Percentiles rank a stretch among this genome's conserved stretches.
Evolutionary conservation across 208 protist species (phyloP).

Genomic region (Trichomonas vaginalis): DNA sequence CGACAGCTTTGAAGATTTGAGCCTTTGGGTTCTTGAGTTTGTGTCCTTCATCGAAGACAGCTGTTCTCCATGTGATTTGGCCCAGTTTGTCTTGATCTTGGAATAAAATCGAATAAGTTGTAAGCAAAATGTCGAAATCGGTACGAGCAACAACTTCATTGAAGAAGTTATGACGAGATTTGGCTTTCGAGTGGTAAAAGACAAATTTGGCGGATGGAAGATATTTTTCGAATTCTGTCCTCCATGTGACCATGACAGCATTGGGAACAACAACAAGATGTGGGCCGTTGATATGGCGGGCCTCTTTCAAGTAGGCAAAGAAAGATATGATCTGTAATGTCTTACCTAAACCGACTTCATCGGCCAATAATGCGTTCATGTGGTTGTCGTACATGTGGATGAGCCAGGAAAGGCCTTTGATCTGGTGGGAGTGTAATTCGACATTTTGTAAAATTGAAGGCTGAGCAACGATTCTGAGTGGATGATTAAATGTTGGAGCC

Average conservation of each 20-base stretch:
- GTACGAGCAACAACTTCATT: not conserved
- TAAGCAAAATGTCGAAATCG: not conserved
- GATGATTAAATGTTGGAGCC: not conserved
- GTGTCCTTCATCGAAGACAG: not conserved
- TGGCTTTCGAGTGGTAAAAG: slow-evolving; percentile 38
- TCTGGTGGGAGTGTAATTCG: slow-evolving; percentile 55
- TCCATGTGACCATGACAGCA: slow-evolving; percentile 52
- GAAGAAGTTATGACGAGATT: slow-evolving; percentile 21
- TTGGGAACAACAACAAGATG: slow-evolving; percentile 56
- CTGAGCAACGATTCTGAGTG: not conserved
- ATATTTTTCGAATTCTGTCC: slow-evolving; percentile 51
- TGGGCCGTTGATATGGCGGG: slow-evolving; percentile 43
- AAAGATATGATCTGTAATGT: slow-evolving; percentile 35
- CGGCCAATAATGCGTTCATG: slow-evolving; percentile 56
- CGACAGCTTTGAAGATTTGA: not conserved
- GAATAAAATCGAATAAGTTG: not conserved
- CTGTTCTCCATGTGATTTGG: not conserved
- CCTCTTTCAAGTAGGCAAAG: not conserved
- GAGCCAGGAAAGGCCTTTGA: slow-evolving; percentile 65
- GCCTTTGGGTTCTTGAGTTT: not conserved
- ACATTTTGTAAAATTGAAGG: not conserved
- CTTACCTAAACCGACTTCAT: slow-evolving; percentile 67
- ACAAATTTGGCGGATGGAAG: slow-evolving; percentile 48
- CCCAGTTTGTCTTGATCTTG: not conserved
- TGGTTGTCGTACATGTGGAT: slow-evolving; percentile 40